A percentile compares a stretch with the other conserved stretches of the same genome.
Evolutionary conservation across 2,329 filamentous ascomycete species (phyloP).

Genomic region (Raffaelea albimanens): DNA sequence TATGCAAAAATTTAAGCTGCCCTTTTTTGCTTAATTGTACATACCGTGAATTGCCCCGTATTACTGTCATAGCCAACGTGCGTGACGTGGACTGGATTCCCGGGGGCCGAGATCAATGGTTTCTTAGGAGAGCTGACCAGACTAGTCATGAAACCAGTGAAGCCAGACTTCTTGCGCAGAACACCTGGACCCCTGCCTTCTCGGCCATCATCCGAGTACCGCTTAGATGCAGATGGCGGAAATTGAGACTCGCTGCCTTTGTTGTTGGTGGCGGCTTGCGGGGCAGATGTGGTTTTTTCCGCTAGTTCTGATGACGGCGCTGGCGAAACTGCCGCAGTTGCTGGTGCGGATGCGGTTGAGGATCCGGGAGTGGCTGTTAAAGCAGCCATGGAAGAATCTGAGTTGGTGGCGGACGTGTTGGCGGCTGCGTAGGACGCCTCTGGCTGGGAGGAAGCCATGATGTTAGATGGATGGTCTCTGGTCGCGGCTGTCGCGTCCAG

Average conservation of each 20-base stretch:
- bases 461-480: slow-evolving; percentile 3
- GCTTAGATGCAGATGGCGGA: slow-evolving; percentile 47
- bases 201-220: slow-evolving; percentile 70
- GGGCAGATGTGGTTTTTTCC: slow-evolving; percentile 31
- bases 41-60: slow-evolving; percentile 90
- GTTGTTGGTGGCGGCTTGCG: slow-evolving; percentile 1
- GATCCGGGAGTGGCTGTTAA: slow-evolving; percentile 1
- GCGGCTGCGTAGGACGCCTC: slow-evolving; percentile 18
- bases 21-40: slow-evolving; percentile 21
- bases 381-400: slow-evolving; percentile 1
- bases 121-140: slow-evolving; percentile 76
- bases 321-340: slow-evolving; percentile 9
- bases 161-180: slow-evolving; percentile 75
- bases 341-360: slow-evolving; percentile 7
- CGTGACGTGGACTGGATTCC: slow-evolving; percentile 95
- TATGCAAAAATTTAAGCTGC: too few species aligned
- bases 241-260: slow-evolving; percentile 34
- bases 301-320: slow-evolving; percentile 25
- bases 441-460: slow-evolving; percentile 24
- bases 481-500: neutral
- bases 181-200: slow-evolving; percentile 49
- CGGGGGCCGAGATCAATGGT: slow-evolving; percentile 91
- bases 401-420: slow-evolving; percentile 10
- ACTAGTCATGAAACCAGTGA: slow-evolving; percentile 80
- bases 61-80: slow-evolving; percentile 96